Conservation (phyloP, 306 rosid genomes). For the Lathyrus oleraceus region DNA sequence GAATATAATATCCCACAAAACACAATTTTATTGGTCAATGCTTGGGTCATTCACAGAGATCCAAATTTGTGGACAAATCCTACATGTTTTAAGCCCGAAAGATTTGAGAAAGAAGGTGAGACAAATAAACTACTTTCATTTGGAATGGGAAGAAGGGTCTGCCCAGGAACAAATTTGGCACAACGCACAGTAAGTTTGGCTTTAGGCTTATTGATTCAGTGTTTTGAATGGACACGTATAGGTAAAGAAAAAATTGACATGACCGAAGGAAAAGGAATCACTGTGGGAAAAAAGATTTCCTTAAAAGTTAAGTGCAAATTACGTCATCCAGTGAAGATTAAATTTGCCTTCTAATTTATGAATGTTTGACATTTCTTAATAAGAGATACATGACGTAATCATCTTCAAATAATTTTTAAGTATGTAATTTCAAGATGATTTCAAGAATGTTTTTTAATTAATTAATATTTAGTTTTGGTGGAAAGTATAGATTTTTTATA, state of each 20-base stretch:
- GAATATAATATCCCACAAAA: constrained; percentile 41
- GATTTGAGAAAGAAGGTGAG: constrained; percentile 41
- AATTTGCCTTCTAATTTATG: background rate
- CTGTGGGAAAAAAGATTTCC: constrained; percentile 39
- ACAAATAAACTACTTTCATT: constrained; percentile 45
- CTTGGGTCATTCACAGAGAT: constrained; percentile 60
- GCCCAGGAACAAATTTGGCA: constrained; percentile 48
- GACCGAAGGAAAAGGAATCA: constrained; percentile 36
- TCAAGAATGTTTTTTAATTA: too few relatives aligned
- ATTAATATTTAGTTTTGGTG: too few relatives aligned
- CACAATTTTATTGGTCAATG: constrained; percentile 51
- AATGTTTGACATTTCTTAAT: background rate
- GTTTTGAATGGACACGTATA: constrained; percentile 51
- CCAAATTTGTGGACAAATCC: constrained; percentile 49
- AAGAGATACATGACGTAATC: background rate
- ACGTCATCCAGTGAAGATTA: background rate
- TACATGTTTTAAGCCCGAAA: constrained; percentile 48
- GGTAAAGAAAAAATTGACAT: constrained; percentile 42
- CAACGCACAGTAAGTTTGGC: constrained; percentile 41
- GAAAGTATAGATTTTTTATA: too few relatives aligned
- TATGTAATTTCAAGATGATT: too few relatives aligned
- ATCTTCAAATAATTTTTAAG: background rate
- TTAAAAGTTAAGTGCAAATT: constrained; percentile 51
- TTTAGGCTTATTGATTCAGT: constrained; percentile 47
- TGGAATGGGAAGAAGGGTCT: constrained; percentile 54